Evolutionary conservation across 805 yeast species (phyloP), one percentile per base, ranked within the genome.

Genomic region (Ogataea thermomethanolica): DNA sequence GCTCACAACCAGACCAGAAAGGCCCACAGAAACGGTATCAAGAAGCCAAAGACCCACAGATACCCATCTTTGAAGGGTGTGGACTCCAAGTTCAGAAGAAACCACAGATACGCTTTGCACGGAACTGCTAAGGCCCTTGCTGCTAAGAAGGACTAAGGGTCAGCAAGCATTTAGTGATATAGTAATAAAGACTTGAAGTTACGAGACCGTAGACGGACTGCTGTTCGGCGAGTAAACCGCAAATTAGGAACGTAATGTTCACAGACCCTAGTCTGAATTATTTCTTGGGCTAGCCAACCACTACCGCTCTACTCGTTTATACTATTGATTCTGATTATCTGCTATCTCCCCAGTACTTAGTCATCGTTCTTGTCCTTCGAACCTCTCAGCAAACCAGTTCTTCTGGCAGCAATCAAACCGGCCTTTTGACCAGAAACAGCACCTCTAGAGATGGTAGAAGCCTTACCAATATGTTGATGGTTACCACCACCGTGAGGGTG

Each of bases 401-500:
- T 89, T 88, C 99, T 89, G 73, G 99, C 99, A 67, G 99, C 99
- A 73, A 91, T 93, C 72, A 91, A 88, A 91, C 99, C 99, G 71
- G 95, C 95, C 95, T 91, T 91, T 81, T 91, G 99, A 87, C 99
- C 99, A 67, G 99, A 79, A 71, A 91, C 98, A 60, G 98, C 97
- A 75, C 95, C 95, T 85, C 98, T 88, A 62, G 95, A 84, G 66
- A 91, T 91, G 67, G 98, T 91, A 65, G 98, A 91, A 67, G 98
- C 97, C 83, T 91, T 91, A 89, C 98, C 98, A 79, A 90, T 91
- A 76, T 91, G 98, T 81, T 91, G 98, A 78, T 91, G 98, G 96
- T 90, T 90, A 91, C 99, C 99, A 91, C 99, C 98, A 87, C 99
- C 99, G 76, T 91, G 99, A 73, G 99, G 99, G 81, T 91, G 99